Base-by-base conservation (phyloP, 2,329 filamentous ascomycete genomes). In the Colletotrichum sp. region DNA sequence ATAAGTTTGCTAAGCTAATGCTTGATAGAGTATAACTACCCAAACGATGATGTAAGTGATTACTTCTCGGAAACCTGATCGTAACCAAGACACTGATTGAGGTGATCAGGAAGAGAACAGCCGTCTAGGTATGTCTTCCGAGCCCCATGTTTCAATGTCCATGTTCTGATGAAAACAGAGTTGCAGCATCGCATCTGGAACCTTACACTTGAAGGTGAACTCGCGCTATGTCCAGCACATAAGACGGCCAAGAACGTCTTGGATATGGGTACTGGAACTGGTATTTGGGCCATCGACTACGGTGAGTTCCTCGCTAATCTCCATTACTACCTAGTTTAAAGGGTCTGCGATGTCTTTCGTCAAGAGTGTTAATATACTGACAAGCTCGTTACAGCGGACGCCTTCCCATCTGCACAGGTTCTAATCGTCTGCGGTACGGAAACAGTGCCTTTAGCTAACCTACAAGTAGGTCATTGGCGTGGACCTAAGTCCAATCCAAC, bases 31-130 rank as follows among this genome's bases (percentile, higher is more conserved):
- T 48, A 48, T 4, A 48, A 48, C 39, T 48, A 48, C 5, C 39
- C 39, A 48, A 48, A 48, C 18, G 18, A 48, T 6, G 18, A 48
- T 48, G 36, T 39, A 18, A 39, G 36, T 18, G 15, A 39, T 39
- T 0, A 0, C 36, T 0, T 18, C 15, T 39, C 1, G 34, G 34
- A 5, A 8, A 39, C 4, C 15, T 9, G 4, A 4, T 18, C 15
- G 2, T 39, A 1, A 5, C 8, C 36, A 9, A 16, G 15, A 39
- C 4, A 0, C 15, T 39, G 0, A 39, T 39, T 36, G 34, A 4
- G 2, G 18, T n/a, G 3, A 48, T 6, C 18, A 48, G 39, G 39
- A 48, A n/a, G 39, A 48, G 39, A 48, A 48, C 7, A 48, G 39
- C 39, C 39, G 39, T 48, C 18, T 48, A 48, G 39, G 39, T 48